Evolutionary conservation across 2,329 filamentous ascomycete genomes (phyloP).

Genomic region (Ramularia collo-cygni): DNA sequence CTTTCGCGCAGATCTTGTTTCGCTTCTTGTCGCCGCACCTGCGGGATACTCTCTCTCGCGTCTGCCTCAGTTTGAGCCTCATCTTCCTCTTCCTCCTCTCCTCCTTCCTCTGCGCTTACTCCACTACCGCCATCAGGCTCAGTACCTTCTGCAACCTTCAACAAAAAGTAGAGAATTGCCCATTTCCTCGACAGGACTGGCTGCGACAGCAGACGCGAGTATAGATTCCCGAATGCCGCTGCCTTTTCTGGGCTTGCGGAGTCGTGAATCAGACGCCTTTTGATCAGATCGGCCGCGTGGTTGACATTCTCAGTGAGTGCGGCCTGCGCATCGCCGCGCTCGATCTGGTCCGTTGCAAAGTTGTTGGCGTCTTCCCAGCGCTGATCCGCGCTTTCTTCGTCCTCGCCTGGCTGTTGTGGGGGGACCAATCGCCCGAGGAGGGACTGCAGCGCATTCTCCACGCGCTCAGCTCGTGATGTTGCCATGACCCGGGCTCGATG

Average conservation of each 20-base stretch:
- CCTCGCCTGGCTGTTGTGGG: slow-evolving; percentile 52
- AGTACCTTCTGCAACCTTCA: slow-evolving; percentile 53
- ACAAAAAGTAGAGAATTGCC: slow-evolving; percentile 88
- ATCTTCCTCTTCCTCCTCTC: slow-evolving; percentile 8
- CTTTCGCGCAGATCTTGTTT: slow-evolving; percentile 4
- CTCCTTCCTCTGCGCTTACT: slow-evolving; percentile 5
- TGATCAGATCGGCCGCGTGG: slow-evolving; percentile 88
- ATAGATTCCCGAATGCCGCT: slow-evolving; percentile 80
- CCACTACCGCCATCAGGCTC: slow-evolving; percentile 7
- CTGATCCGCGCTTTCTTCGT: slow-evolving; percentile 60
- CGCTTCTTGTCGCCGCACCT: slow-evolving; percentile 4
- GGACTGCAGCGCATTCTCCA: slow-evolving; percentile 72
- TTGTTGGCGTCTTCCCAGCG: slow-evolving; percentile 58
- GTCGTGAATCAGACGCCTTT: slow-evolving; percentile 73
- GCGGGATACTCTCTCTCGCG: neutral
- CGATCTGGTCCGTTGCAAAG: slow-evolving; percentile 43
- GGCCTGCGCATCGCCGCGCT: slow-evolving; percentile 36
- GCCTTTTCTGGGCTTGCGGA: slow-evolving; percentile 69
- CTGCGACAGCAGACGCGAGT: slow-evolving; percentile 80
- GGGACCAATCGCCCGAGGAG: slow-evolving; percentile 70
- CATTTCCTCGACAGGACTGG: slow-evolving; percentile 93
- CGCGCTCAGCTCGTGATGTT: slow-evolving; percentile 45
- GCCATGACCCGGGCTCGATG: slow-evolving; percentile 1
- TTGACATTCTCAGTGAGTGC: slow-evolving; percentile 64
- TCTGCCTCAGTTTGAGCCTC: slow-evolving; percentile 11